Base-by-base conservation (phyloP, 805 yeast species). In the Metschnikowia sp. region DNA sequence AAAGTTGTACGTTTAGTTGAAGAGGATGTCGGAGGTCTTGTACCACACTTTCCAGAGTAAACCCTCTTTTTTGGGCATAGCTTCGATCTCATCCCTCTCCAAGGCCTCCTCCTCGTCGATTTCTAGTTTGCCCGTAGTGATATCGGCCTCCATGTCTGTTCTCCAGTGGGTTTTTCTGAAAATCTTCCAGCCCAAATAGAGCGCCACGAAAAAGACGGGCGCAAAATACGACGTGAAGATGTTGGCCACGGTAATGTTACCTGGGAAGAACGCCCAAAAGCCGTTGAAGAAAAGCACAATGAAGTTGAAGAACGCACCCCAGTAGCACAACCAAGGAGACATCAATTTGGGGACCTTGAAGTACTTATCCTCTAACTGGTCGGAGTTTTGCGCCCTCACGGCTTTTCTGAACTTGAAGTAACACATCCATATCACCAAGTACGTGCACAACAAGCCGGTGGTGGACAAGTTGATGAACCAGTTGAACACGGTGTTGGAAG, bases 391-490 rank as follows among this genome's bases (percentile, higher is more conserved):
- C 10, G 62, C 69, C 32, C 36, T 52, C 48, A 62, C 58, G 6
- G 65, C 65, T 39, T 37, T 57, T 53, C 59, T 61, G 54, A 62
- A 66, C 47, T 65, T 64, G 58, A 86, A 22, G 86, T 79, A 39
- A 74, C 62, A 55, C 82, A 70, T 59, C 86, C 79, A 48, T 75
- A 70, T 44, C 75, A 70, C 67, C 80, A 84, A 61, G 81, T 83
- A 58, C 77, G 76, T 61, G 83, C 73, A 60, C 83, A 88, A 31
- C 86, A 84, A 33, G 82, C 69, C 71, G n/a, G 70, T 81, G 3
- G 94, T 84, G 43, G 67, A 71, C 34, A 87, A 66, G 56, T 84
- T 84, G 49, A 85, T 78, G 42, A 87, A 71, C 91, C 92, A 87
- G 57, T 74, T 75, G 51, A 87, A 73, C 3, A 86, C 94, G 2